These are phyloP conservation scores for Begonia fuchsioides DNA, from an alignment of 306 rosid genomes.

Conservation along the genomic window DNA sequence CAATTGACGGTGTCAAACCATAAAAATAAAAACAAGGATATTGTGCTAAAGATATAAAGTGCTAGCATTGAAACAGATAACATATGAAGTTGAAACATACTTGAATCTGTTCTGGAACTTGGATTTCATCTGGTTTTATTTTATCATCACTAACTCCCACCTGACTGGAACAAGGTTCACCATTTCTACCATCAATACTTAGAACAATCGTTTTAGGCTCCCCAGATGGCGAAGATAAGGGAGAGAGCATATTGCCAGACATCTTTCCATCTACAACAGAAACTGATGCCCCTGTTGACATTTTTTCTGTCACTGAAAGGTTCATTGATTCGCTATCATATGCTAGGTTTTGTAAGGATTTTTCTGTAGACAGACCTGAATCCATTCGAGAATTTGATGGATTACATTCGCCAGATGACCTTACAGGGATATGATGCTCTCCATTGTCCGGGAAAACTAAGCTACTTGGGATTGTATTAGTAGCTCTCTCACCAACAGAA, in stretches of 20 bases:
- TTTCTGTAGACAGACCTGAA: conserved; percentile 17
- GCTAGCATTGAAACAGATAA: background rate
- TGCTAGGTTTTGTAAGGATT: conserved; percentile 19
- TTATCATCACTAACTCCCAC: conserved; percentile 54
- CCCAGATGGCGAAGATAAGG: conserved; percentile 17
- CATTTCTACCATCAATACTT: conserved; percentile 29
- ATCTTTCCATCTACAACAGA: conserved; percentile 22
- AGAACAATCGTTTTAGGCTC: conserved; percentile 26
- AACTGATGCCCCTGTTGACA: conserved; percentile 16
- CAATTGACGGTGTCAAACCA: conserved; percentile 2
- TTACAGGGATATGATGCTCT: conserved; percentile 28
- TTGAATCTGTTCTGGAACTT: conserved; percentile 38
- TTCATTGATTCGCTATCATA: conserved; percentile 19
- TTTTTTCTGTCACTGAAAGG: conserved; percentile 18
- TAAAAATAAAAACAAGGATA: background rate
- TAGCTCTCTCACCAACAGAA: conserved; percentile 25
- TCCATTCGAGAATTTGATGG: conserved; percentile 23
- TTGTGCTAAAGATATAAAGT: background rate
- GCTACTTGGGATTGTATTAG: conserved; percentile 22
- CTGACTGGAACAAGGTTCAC: conserved; percentile 41
- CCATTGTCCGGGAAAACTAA: conserved; percentile 23
- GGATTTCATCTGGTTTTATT: conserved; percentile 34
- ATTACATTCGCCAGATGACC: conserved; percentile 22
- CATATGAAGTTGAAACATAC: conserved; percentile 21
- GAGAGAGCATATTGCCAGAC: conserved; percentile 12